Evolutionary conservation across 805 yeast genomes (phyloP).

Genomic region (Metschnikowia vanudenii): DNA sequence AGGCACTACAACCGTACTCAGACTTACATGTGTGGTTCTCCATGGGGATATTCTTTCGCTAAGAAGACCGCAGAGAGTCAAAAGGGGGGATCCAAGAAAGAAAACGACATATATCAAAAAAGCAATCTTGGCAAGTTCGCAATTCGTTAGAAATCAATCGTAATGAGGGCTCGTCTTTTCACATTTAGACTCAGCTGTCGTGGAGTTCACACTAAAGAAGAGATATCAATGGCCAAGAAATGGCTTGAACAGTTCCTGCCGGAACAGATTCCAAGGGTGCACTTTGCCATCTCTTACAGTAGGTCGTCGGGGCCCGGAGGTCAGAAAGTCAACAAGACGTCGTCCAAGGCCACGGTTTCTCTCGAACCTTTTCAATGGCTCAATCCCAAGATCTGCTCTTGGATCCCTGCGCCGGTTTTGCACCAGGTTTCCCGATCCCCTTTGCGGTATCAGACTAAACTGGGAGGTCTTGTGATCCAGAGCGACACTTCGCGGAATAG

Average conservation of each 20-base stretch:
- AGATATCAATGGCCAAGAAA: slow-evolving; percentile 29
- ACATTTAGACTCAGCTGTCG: too few relatives aligned
- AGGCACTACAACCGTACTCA: too few relatives aligned
- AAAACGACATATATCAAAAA: too few relatives aligned
- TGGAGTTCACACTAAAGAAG: slow-evolving; percentile 3
- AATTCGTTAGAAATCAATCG: too few relatives aligned
- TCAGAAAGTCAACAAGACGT: slow-evolving; percentile 76
- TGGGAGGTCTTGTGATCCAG: slow-evolving; percentile 56
- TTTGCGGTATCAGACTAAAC: slow-evolving; percentile 54
- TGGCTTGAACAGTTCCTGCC: slow-evolving; percentile 42
- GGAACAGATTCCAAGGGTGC: slow-evolving; percentile 41
- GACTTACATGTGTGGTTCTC: too few relatives aligned
- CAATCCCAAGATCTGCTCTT: slow-evolving; percentile 36
- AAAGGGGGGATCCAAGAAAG: too few relatives aligned
- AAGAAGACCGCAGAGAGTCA: too few relatives aligned
- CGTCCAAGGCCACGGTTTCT: slow-evolving; percentile 63
- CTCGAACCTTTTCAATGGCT: slow-evolving; percentile 45
- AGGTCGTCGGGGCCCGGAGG: slow-evolving; percentile 87
- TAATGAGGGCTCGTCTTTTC: too few relatives aligned
- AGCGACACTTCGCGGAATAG: slow-evolving; percentile 61
- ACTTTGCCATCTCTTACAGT: slow-evolving; percentile 47
- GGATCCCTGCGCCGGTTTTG: slow-evolving; percentile 60
- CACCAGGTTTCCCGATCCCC: slow-evolving; percentile 37
- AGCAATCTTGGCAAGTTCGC: too few relatives aligned
- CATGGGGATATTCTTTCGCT: too few relatives aligned